Percentiles rank a stretch among this genome's conserved stretches.
Evolutionary conservation across 2,329 filamentous ascomycete species (phyloP).

Genomic region (Gnomoniopsis smithogilvyi): DNA sequence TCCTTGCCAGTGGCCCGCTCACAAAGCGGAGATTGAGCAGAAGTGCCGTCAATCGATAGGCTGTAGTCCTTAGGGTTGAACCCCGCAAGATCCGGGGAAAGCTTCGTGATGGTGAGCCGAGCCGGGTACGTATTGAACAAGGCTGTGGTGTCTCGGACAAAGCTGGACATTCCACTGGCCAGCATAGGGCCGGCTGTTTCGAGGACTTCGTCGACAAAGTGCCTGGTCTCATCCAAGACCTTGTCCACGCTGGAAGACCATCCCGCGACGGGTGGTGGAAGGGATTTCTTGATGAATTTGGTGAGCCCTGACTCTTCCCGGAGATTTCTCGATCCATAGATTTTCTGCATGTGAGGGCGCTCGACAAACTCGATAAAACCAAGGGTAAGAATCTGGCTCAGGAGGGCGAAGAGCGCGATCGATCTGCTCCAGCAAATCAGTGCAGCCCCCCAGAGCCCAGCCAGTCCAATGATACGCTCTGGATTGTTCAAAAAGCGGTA

Average conservation of each 20-base stretch:
- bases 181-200: conserved; percentile 83
- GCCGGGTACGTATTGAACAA: conserved; percentile 89
- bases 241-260: conserved; percentile 85
- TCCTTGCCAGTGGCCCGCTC: conserved; percentile 70
- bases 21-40: conserved; percentile 44
- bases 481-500: conserved; percentile 98
- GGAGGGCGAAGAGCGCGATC: conserved; percentile 81
- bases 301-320: conserved; percentile 86
- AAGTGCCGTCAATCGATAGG: conserved; percentile 68
- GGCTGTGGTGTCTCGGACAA: conserved; percentile 83
- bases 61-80: conserved; percentile 78
- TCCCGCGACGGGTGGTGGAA: conserved; percentile 78
- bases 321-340: conserved; percentile 76
- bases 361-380: conserved; percentile 91
- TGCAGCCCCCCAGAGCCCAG: conserved; percentile 92
- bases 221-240: conserved; percentile 79
- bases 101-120: conserved; percentile 75
- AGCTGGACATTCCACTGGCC: conserved; percentile 78
- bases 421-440: conserved; percentile 87
- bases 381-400: conserved; percentile 82
- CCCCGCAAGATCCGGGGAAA: conserved; percentile 77
- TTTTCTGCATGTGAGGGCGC: conserved; percentile 95
- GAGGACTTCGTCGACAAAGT: conserved; percentile 88
- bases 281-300: conserved; percentile 81
- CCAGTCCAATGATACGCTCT: conserved; percentile 87